Percentiles rank a stretch among this genome's conserved stretches.
These are phyloP conservation scores for Trichosporon sp. DNA, from an alignment of 1,284 basidiomycete genomes.

Conservation along the genomic window DNA sequence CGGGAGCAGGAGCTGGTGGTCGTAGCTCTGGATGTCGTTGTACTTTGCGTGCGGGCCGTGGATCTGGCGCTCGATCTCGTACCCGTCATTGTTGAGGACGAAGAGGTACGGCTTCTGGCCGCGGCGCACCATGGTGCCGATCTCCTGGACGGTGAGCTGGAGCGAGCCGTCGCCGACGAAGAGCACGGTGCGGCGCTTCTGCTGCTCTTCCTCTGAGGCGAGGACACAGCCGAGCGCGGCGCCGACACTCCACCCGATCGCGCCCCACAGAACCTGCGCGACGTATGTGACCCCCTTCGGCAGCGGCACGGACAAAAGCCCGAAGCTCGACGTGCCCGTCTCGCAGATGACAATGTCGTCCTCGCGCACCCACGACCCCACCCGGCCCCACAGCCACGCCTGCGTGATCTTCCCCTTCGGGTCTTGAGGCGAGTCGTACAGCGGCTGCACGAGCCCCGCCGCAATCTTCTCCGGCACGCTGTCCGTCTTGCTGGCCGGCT, in stretches of 20 bases:
- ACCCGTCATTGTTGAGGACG: conserved; percentile 84
- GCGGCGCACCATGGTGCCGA: conserved; percentile 53
- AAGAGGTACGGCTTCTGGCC: conserved; percentile 51
- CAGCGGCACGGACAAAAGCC: conserved; percentile 69
- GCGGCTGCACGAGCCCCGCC: conserved; percentile 23
- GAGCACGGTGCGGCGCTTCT: conserved; percentile 64
- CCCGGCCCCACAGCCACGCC: conserved; percentile 77
- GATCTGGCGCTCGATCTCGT: conserved; percentile 75
- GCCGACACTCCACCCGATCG: conserved; percentile 57
- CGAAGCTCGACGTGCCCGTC: conserved; percentile 65
- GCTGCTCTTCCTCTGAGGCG: conserved; percentile 64
- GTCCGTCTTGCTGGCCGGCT: conserved; percentile 19
- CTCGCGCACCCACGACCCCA: conserved; percentile 70
- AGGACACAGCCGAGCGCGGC: conserved; percentile 51
- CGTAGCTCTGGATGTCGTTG: conserved; percentile 51
- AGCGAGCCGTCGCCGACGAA: conserved; percentile 67
- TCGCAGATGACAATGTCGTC: conserved; percentile 75
- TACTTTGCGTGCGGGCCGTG: conserved; percentile 48
- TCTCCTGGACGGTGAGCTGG: conserved; percentile 54
- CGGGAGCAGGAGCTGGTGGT: conserved; percentile 48
- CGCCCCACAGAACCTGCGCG: conserved; percentile 57
- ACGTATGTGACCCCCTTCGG: conserved; percentile 64
- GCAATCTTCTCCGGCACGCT: conserved; percentile 34
- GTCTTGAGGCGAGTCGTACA: conserved; percentile 11
- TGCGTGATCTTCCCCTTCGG: conserved; percentile 59